Percentiles rank a stretch among this genome's conserved stretches.
Conservation (phyloP, 2,329 filamentous ascomycete genomes). For the Penicillium verrucosum region DNA sequence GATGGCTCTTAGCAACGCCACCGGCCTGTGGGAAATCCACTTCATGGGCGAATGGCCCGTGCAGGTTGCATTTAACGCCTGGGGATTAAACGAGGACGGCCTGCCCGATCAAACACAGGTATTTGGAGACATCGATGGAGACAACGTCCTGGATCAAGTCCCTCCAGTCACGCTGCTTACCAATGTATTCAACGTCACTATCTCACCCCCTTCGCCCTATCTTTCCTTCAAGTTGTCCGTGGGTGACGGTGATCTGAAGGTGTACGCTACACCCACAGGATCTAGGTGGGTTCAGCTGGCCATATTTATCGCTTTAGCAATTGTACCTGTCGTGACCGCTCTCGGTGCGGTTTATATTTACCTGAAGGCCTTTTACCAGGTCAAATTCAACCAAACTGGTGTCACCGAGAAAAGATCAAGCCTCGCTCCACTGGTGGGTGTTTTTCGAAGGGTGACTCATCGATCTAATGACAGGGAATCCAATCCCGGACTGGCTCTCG, state of each 20-base stretch:
- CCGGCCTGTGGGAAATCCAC: slow-evolving; percentile 56
- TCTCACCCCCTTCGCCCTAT: slow-evolving; percentile 51
- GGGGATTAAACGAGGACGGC: slow-evolving; percentile 64
- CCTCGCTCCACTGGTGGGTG: slow-evolving; percentile 32
- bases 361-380: slow-evolving; percentile 60
- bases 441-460: slow-evolving; percentile 8
- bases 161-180: slow-evolving; percentile 56
- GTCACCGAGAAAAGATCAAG: slow-evolving; percentile 50
- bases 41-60: slow-evolving; percentile 64
- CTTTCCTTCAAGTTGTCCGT: slow-evolving; percentile 55
- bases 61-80: slow-evolving; percentile 61
- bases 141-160: slow-evolving; percentile 59
- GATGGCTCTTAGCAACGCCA: slow-evolving; percentile 46
- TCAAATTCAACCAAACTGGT: slow-evolving; percentile 61
- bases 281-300: slow-evolving; percentile 52
- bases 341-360: slow-evolving; percentile 54
- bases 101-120: slow-evolving; percentile 58
- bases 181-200: slow-evolving; percentile 58
- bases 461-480: background rate
- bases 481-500: slow-evolving; percentile 8
- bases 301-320: slow-evolving; percentile 53
- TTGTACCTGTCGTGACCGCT: slow-evolving; percentile 53
- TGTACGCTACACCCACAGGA: slow-evolving; percentile 47
- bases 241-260: slow-evolving; percentile 53
- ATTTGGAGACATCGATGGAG: slow-evolving; percentile 59